Conservation (phyloP, 257 asterid species). For the Plantago elongata region DNA sequence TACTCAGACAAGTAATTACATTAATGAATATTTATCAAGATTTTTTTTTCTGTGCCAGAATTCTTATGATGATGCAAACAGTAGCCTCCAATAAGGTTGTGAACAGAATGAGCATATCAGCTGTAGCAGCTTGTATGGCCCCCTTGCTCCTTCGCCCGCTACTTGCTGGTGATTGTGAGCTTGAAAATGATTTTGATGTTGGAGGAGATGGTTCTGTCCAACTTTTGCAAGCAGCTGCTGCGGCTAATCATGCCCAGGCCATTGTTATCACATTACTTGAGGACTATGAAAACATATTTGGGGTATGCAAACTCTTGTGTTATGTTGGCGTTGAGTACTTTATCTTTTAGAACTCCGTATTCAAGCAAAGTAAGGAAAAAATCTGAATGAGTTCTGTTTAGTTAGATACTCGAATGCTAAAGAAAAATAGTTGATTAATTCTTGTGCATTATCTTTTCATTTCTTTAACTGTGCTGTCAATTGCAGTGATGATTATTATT, state of each 20-base stretch:
- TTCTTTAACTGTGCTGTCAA: no score
- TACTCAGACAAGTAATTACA: slow-evolving; percentile 1
- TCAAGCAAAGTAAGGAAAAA: background rate
- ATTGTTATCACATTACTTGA: slow-evolving; percentile 87
- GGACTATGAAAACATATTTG: slow-evolving; percentile 78
- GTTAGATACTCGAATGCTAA: slow-evolving; percentile 1
- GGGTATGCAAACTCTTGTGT: slow-evolving; percentile 51
- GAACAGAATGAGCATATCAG: slow-evolving; percentile 91
- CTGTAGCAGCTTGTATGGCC: slow-evolving; percentile 99
- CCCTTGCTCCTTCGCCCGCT: slow-evolving; percentile 98
- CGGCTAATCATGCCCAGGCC: slow-evolving; percentile 99
- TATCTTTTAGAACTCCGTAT: background rate
- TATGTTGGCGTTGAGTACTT: slow-evolving; percentile 6
- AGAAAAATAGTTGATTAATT: no score
- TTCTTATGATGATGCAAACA: slow-evolving; percentile 82
- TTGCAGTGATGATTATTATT: background rate
- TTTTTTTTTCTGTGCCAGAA: slow-evolving; percentile 47
- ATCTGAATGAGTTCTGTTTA: background rate
- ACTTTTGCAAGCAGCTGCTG: slow-evolving; percentile 99
- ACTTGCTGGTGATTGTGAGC: slow-evolving; percentile 94
- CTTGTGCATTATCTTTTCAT: background rate
- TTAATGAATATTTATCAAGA: slow-evolving; percentile 4
- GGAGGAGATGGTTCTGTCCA: slow-evolving; percentile 88
- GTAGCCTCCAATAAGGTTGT: slow-evolving; percentile 76
- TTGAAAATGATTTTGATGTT: slow-evolving; percentile 56